Base-by-base conservation (phyloP, 2,329 filamentous ascomycete species). In the Cercospora nicotianae region DNA sequence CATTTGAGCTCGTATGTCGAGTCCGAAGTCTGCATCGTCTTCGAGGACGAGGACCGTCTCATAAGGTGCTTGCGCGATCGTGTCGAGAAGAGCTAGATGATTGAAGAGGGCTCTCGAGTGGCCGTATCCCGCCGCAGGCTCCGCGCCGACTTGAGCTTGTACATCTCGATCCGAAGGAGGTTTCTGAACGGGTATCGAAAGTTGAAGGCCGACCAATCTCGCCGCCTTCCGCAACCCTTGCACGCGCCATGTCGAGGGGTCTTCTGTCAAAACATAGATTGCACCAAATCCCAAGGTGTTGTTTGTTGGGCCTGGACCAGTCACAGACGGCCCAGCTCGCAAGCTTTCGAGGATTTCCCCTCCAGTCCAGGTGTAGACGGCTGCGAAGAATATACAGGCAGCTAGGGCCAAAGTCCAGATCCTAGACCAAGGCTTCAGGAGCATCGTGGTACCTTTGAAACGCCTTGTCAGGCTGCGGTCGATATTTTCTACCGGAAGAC, bases 11-110 rank as follows among this genome's bases (percentile, higher is more conserved):
- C 67, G 53, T 26, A 81, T 77, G 51, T 77, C 76, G 33, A 81
- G 76, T 65, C 80, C 78, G 75, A 78, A 81, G 63, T 81, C 80
- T 53, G 80, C 79, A 63, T 81, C 80, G 71, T 81, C 80, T 73
- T 81, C 80, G 39, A 81, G 75, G 28, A 81, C 78, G 53, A 81
- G 76, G 3, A 77, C 80, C 1, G 80, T 80, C 67, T 80, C 78
- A 12, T 77, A 74, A 53, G 75, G 77, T 39, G 79, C 80, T 16
- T 78, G 71, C 12, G 80, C 73, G 69, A 81, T 80, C 73, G 18
- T 51, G 53, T 70, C 64, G 16, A 70, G 48, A 1, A 70, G 36
- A n/a, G 57, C 31, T 9, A 69, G 16, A 26, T 70, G 64, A 10
- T 65, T 69, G 6, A 66, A 16, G 3, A 69, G 28, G 3, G 66